Percentiles rank a stretch among this genome's conserved stretches.
phyloP scores from a whole-genome alignment of 371 early-diverging fungal genomes.

The Lichtheimia hyalospora region DNA sequence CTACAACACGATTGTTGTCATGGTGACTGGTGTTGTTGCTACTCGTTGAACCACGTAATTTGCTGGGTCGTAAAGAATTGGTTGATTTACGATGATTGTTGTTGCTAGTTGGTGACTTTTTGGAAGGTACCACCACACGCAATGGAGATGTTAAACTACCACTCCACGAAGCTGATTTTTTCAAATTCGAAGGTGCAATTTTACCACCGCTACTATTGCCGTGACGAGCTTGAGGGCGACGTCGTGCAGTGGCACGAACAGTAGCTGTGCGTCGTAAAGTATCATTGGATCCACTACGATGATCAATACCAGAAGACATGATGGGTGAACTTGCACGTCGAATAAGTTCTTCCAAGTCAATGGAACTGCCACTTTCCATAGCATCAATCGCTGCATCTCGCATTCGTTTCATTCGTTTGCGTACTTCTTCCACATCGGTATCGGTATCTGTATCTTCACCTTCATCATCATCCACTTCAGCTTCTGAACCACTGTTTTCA shows the following conservation, averaged over 20 bases:
- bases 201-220: constrained; percentile 21
- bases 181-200: constrained; percentile 23
- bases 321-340: constrained; percentile 35
- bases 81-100: constrained; percentile 3
- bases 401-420: constrained; percentile 30
- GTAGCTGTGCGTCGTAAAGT: not conserved
- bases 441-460: constrained; percentile 34
- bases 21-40: constrained; percentile 3
- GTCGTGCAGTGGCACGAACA: constrained; percentile 7
- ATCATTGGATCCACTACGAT: not conserved
- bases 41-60: not conserved
- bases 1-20: constrained; percentile 12
- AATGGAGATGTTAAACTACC: constrained; percentile 21
- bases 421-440: constrained; percentile 34
- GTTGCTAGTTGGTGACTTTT: constrained; percentile 9
- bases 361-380: constrained; percentile 29
- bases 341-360: constrained; percentile 38
- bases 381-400: constrained; percentile 39
- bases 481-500: constrained; percentile 18
- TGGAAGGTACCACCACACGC: constrained; percentile 14
- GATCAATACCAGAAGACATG: constrained; percentile 6
- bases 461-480: constrained; percentile 15
- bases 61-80: constrained; percentile 8
- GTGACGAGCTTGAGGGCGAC: constrained; percentile 13
- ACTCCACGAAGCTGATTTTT: constrained; percentile 33